These are phyloP conservation scores for Ampelocalamus luodianensis DNA, from an alignment of 176 grass and related monocot species.

Conservation along the genomic window DNA sequence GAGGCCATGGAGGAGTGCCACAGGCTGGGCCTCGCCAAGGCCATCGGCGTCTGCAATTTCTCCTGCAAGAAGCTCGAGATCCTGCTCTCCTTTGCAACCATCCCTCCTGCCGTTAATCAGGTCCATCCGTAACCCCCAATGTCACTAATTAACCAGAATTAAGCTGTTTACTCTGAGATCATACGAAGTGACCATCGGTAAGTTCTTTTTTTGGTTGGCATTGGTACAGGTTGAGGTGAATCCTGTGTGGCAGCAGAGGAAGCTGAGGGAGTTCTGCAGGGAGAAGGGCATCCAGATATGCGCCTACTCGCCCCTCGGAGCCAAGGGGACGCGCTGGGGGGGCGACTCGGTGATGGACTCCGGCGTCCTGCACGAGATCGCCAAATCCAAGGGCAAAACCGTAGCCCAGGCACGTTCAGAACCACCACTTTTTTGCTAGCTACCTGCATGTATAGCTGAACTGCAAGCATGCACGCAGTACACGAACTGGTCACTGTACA, in stretches of 20 bases:
- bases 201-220: neutral
- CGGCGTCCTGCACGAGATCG: constrained; percentile 60
- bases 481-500: neutral
- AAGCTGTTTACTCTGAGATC: neutral
- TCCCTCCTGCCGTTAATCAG: constrained; percentile 64
- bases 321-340: constrained; percentile 74
- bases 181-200: neutral
- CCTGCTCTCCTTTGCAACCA: constrained; percentile 46
- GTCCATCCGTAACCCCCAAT: neutral
- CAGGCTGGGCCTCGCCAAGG: constrained; percentile 54
- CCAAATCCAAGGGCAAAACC: constrained; percentile 57
- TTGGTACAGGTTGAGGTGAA: constrained; percentile 69
- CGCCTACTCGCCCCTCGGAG: constrained; percentile 70
- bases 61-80: constrained; percentile 58
- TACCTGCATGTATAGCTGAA: neutral
- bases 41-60: constrained; percentile 70
- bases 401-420: constrained; percentile 50
- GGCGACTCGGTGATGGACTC: constrained; percentile 61
- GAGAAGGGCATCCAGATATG: constrained; percentile 65
- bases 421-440: neutral
- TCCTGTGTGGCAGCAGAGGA: constrained; percentile 78
- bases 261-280: constrained; percentile 68
- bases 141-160: neutral
- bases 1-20: constrained; percentile 74
- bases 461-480: neutral